These are phyloP conservation scores for Rhinocladiella similis DNA, from an alignment of 2,329 filamentous ascomycete genomes.

Conservation along the genomic window DNA sequence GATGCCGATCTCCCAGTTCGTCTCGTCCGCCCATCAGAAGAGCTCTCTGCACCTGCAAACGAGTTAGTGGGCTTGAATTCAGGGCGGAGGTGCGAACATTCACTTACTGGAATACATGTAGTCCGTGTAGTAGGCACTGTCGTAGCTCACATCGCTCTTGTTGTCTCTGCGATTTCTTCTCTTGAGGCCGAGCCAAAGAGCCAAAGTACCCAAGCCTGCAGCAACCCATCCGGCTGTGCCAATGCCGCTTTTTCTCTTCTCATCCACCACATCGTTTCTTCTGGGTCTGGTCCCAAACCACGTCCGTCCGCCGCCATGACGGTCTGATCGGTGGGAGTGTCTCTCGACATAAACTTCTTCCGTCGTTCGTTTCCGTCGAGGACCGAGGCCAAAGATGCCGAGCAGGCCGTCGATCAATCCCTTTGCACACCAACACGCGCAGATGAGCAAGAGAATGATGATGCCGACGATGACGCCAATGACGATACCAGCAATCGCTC, in stretches of 20 bases:
- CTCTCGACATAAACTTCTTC: slow-evolving; percentile 42
- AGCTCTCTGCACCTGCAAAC: slow-evolving; percentile 44
- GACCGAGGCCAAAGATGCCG: slow-evolving; percentile 43
- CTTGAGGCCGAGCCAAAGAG: slow-evolving; percentile 47
- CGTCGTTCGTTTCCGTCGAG: slow-evolving; percentile 33
- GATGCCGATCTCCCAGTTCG: slow-evolving; percentile 31
- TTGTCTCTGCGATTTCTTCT: slow-evolving; percentile 38
- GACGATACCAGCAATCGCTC: slow-evolving; percentile 54
- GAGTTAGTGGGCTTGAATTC: slow-evolving; percentile 18
- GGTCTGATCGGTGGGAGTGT: slow-evolving; percentile 30
- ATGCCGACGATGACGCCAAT: slow-evolving; percentile 49
- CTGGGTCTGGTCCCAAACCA: slow-evolving; percentile 45
- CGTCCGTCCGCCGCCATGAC: slow-evolving; percentile 26
- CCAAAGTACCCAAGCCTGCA: slow-evolving; percentile 45
- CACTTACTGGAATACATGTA: slow-evolving; percentile 45
- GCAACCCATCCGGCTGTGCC: slow-evolving; percentile 43
- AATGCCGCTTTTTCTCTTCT: slow-evolving; percentile 38
- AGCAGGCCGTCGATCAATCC: slow-evolving; percentile 42
- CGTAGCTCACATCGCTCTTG: slow-evolving; percentile 40
- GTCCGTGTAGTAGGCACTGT: slow-evolving; percentile 41
- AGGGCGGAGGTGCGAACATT: background rate
- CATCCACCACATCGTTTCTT: slow-evolving; percentile 32
- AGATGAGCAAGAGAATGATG: slow-evolving; percentile 46
- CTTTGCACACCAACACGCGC: slow-evolving; percentile 45
- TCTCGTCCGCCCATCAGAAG: slow-evolving; percentile 41